Conservation (phyloP, 176 grass and related monocot genomes). For the Oryza officinalis region DNA sequence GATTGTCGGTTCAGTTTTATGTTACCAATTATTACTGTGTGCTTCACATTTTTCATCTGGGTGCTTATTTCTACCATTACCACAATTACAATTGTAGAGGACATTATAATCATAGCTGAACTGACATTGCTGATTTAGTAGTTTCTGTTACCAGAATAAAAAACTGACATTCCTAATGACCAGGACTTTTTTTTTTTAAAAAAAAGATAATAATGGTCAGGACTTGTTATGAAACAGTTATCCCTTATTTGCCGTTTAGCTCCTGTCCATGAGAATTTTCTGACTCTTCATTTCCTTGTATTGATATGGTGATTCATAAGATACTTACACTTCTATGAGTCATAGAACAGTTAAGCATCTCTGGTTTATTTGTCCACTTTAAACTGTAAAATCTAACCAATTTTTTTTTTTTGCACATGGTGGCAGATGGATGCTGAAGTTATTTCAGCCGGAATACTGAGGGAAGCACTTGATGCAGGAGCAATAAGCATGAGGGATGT, state of each 20-base stretch:
- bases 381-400: neutral
- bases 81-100: neutral
- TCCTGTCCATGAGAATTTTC: constrained; percentile 7
- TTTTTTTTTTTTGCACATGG: constrained; percentile 18
- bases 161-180: neutral
- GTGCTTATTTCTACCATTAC: neutral
- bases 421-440: constrained; percentile 95
- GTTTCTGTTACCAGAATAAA: too few relatives aligned
- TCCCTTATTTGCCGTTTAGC: neutral
- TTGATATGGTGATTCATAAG: constrained; percentile 10
- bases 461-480: constrained; percentile 76
- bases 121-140: neutral
- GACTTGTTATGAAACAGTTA: neutral
- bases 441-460: constrained; percentile 86
- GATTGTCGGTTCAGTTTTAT: neutral
- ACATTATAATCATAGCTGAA: neutral
- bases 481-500: constrained; percentile 74
- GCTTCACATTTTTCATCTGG: neutral
- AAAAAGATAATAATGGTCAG: neutral
- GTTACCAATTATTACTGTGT: constrained; percentile 5
- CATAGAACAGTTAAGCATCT: neutral
- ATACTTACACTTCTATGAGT: constrained; percentile 6
- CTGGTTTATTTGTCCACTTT: neutral
- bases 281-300: neutral
- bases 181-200: too few relatives aligned